Evolutionary conservation across 208 protist genomes (phyloP).

Genomic region (Acanthamoeba culbertsoni): DNA sequence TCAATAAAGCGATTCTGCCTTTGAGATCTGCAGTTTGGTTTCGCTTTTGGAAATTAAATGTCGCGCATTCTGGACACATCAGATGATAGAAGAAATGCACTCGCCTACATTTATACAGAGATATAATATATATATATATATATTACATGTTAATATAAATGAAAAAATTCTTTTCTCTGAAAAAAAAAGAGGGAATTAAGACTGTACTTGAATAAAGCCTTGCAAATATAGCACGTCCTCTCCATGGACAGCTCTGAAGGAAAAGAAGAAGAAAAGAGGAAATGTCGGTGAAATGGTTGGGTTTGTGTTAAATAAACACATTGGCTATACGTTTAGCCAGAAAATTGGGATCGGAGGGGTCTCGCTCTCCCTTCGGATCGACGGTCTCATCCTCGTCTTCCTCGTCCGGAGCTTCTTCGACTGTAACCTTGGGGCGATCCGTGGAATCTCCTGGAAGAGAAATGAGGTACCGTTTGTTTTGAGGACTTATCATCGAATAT

Average conservation of each 20-base stretch:
- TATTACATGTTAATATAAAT: constrained; percentile 52
- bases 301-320: neutral
- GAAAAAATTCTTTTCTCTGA: constrained; percentile 88
- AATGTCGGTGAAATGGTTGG: neutral
- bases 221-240: neutral
- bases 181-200: neutral
- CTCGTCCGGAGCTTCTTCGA: neutral
- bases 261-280: neutral
- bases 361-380: neutral
- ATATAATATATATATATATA: neutral
- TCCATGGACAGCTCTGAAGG: neutral
- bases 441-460: neutral
- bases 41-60: constrained; percentile 95
- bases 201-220: constrained; percentile 84
- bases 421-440: neutral
- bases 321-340: neutral
- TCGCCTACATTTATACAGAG: neutral
- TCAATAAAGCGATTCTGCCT: constrained; percentile 92
- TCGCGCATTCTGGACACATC: constrained; percentile 93
- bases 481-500: too few relatives aligned
- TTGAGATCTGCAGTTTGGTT: constrained; percentile 89
- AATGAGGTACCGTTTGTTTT: too few relatives aligned
- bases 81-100: constrained; percentile 96
- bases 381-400: neutral
- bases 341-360: neutral